Conservation (phyloP, 768 basidiomycete species). For the Tulasnella sp. region DNA sequence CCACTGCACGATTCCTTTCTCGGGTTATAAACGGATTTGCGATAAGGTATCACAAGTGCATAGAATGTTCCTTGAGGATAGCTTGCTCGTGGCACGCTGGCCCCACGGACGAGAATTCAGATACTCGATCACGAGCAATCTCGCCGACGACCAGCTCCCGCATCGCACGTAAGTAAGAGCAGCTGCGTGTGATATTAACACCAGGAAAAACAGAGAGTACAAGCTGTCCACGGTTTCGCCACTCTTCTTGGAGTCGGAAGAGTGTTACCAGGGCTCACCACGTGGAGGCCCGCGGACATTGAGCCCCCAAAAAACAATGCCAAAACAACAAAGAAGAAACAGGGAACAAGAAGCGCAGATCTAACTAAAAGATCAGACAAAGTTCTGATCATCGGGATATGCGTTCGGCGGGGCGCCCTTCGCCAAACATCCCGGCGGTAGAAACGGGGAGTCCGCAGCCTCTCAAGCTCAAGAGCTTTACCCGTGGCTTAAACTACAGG, state of each 20-base stretch:
- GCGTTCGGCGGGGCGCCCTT: background rate
- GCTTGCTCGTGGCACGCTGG: too few relatives aligned
- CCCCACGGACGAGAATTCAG: too few relatives aligned
- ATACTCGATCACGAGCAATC: too few relatives aligned
- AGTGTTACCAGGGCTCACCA: conserved; percentile 19
- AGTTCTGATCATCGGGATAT: background rate
- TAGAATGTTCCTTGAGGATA: background rate
- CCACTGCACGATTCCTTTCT: conserved; percentile 14
- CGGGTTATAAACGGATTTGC: background rate
- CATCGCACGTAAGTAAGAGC: background rate
- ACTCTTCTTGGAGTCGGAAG: background rate
- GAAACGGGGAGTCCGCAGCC: background rate
- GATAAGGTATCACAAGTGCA: background rate
- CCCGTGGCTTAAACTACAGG: background rate
- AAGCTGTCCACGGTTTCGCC: background rate
- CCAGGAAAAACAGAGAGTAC: background rate
- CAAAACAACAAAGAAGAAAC: background rate
- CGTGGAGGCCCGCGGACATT: conserved; percentile 4
- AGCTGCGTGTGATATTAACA: too few relatives aligned
- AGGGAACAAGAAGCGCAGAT: background rate
- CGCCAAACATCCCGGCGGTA: background rate
- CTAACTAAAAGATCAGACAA: background rate
- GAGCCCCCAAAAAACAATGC: background rate
- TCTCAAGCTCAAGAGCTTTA: background rate
- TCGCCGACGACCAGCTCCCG: background rate